Evolutionary conservation across 495 filamentous ascomycete species (phyloP), one percentile per base, ranked within the genome.

Genomic region (Thozetella sp.): DNA sequence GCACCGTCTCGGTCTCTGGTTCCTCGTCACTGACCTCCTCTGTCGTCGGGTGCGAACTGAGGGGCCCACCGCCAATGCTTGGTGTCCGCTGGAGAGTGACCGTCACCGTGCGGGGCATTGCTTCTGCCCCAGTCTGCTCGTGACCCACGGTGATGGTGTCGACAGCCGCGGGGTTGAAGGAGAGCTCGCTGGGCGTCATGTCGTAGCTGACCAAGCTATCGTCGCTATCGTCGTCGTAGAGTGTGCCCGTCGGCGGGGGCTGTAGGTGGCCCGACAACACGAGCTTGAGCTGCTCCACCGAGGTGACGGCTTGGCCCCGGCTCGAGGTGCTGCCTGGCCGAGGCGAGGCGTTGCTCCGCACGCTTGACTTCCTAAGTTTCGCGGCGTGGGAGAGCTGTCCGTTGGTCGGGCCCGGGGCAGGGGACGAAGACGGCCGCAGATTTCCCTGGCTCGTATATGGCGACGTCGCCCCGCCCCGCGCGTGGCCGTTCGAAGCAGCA

Each of bases 211-310:
- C 81, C 68, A 86, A 78, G 59, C 84, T 86, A 26, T 88, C 84
- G 53, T 74, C 80, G 63, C 81, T 83, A 13, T 73, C 72, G 57
- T 84, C 77, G 22, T 77, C 78, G 24, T 73, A 67, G 19, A 63
- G 51, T 50, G 59, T 61, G 20, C 51, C 37, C 40, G 63, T 62
- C 17, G 61, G 55, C 24, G 66, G 63, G 37, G 72, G 64, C 30
- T 68, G 59, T 70, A 74, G 61, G 52, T 74, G 79, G 56, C 76
- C 86, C 2, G 85, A 86, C 17, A 91, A 81, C 22, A 88, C 89
- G 52, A 86, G 84, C 70, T 93, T 93, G 59, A 97, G 79, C 64
- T 96, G 92, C 57, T 93, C 92, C n/a, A 96, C 88, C 34, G 90
- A 88, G n/a, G 93, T 86, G 12, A 92, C 86, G 19, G 84, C 88